These are phyloP conservation scores for Alternaria ventricosa DNA, from an alignment of 2,329 filamentous ascomycete genomes.

Conservation along the genomic window DNA sequence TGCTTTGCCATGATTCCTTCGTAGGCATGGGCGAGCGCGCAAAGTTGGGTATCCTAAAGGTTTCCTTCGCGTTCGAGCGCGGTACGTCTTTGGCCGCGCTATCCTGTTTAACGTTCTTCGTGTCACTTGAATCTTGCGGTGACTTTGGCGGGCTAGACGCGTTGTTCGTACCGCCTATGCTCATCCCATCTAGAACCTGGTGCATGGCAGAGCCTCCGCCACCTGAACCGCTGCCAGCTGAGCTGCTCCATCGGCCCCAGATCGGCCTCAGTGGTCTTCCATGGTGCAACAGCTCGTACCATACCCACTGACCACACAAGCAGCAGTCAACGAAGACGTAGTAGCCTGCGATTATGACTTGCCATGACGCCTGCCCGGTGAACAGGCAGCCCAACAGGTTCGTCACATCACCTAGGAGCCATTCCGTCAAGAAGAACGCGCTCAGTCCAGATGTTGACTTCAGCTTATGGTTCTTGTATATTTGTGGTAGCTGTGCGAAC, in stretches of 20 bases:
- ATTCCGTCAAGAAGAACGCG: slow-evolving; percentile 70
- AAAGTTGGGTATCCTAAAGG: slow-evolving; percentile 48
- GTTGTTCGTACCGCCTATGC: slow-evolving; percentile 18
- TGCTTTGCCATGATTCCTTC: slow-evolving; percentile 36
- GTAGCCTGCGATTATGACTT: slow-evolving; percentile 69
- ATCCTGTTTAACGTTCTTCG: slow-evolving; percentile 13
- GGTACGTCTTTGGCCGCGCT: slow-evolving; percentile 30
- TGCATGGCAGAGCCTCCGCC: slow-evolving; percentile 36
- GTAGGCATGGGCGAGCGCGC: slow-evolving; percentile 37
- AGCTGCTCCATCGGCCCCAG: slow-evolving; percentile 36
- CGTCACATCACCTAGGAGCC: slow-evolving; percentile 68
- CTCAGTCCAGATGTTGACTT: slow-evolving; percentile 70
- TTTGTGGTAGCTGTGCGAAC: slow-evolving; percentile 72
- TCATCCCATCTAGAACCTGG: slow-evolving; percentile 34
- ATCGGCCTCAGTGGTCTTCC: slow-evolving; percentile 53
- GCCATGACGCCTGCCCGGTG: slow-evolving; percentile 70
- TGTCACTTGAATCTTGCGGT: slow-evolving; percentile 7
- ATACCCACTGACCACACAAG: slow-evolving; percentile 68
- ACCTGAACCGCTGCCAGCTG: slow-evolving; percentile 19
- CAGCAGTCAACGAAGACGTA: slow-evolving; percentile 71
- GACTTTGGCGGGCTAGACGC: slow-evolving; percentile 5
- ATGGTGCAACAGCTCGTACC: slow-evolving; percentile 66
- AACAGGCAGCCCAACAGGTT: slow-evolving; percentile 69
- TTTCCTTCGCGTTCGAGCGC: slow-evolving; percentile 41
- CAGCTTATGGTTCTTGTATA: slow-evolving; percentile 70